phyloP scores from a whole-genome alignment of 2,329 filamentous ascomycete species.

The Alternaria panax region DNA sequence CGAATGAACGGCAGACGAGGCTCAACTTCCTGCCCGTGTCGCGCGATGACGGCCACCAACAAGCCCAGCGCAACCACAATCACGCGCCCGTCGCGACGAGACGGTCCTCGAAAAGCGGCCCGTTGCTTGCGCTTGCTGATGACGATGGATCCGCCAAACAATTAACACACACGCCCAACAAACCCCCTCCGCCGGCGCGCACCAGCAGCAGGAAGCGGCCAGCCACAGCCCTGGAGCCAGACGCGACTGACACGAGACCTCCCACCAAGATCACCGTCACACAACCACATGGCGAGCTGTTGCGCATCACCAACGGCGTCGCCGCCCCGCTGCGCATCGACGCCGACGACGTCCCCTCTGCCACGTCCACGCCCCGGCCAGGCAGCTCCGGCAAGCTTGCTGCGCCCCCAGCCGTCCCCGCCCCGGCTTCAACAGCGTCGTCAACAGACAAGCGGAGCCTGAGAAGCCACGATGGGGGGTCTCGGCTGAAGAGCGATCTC shows the following conservation, averaged over 20 bases:
- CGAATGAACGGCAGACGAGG: conserved; percentile 43
- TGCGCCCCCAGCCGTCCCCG: conserved; percentile 28
- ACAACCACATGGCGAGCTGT: conserved; percentile 53
- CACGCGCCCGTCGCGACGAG: conserved; percentile 36
- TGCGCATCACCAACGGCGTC: conserved; percentile 55
- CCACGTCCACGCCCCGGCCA: conserved; percentile 41
- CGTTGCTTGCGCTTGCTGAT: conserved; percentile 31
- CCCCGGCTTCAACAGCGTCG: conserved; percentile 17
- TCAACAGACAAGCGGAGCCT: conserved; percentile 74
- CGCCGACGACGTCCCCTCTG: conserved; percentile 44
- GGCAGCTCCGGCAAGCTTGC: conserved; percentile 37
- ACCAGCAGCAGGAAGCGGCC: conserved; percentile 42
- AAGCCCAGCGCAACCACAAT: conserved; percentile 24
- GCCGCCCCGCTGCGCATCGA: conserved; percentile 42
- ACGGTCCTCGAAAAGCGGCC: conserved; percentile 34
- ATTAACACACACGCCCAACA: conserved; percentile 15
- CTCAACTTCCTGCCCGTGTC: conserved; percentile 41
- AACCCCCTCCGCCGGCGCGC: conserved; percentile 30
- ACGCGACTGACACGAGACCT: conserved; percentile 45
- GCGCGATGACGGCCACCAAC: conserved; percentile 31
- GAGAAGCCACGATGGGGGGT: conserved; percentile 82
- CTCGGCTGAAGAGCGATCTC: conserved; percentile 88
- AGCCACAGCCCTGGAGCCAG: conserved; percentile 30
- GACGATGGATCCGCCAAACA: conserved; percentile 31
- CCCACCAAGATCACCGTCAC: conserved; percentile 54